Base-by-base conservation (phyloP, 2,329 filamentous ascomycete species). In the Curvularia lunata region DNA sequence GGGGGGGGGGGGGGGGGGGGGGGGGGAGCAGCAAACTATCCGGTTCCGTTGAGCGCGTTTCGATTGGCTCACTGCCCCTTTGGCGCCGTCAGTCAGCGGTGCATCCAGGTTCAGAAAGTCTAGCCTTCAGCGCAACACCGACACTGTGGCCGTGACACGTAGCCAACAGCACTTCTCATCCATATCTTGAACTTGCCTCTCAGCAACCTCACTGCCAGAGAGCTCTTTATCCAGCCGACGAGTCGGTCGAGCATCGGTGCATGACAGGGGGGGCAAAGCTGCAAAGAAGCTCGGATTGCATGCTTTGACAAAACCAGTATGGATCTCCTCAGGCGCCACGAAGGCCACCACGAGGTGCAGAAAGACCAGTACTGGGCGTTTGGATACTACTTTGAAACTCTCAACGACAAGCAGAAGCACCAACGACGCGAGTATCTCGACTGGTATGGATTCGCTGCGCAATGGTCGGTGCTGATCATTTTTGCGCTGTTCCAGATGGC, bases 381-480 rank as follows among this genome's bases (percentile, higher is more conserved):
- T 41, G 82, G 81, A 16, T 87, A 85, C 69, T 80, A 80, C 27
- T 87, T 87, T 61, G 71, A 83, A 37, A 77, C 77, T n/a, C 75
- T 85, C 25, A 77, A 79, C 12, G 73, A 81, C 13, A 75, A 79
- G 25, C 81, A 86, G 62, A 80, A 82, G 53, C 75, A 81, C 46
- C 77, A 79, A 25, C 80, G 85, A 34, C 79, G 85, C 32, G 75
- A 80, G 23, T 69, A 83, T 23, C 80, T 88, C n/a, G 81, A 86
- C 65, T 75, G 75, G 48, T 84, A 86, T 52, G 85, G 83, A 7
- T 72, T 78, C n/a, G 74, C 84, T 37, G 85, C 85, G 16, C 85
- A 87, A 69, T 73, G 80, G 59, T 86, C 85, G 1, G 77, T 82
- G 5, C 58, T 86, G 8, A 61, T 81, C 4, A 73, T 82, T 25